Evolutionary conservation across 257 asterid species (phyloP).

Genomic region (Fraxinus americana): DNA sequence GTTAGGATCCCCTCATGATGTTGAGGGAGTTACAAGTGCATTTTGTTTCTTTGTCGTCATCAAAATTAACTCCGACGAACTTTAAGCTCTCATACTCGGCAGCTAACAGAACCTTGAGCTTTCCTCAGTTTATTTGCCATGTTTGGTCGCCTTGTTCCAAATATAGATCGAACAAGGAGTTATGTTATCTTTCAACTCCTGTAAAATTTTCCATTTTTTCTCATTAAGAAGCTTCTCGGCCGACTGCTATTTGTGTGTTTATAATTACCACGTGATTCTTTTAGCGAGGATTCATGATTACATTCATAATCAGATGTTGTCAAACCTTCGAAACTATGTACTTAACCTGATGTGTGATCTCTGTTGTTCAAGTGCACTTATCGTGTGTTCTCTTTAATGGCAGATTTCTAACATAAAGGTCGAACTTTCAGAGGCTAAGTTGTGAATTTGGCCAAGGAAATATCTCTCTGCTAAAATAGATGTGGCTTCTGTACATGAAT

Average conservation of each 20-base stretch:
- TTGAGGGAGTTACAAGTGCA: not conserved
- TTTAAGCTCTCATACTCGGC: not conserved
- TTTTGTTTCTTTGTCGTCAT: not conserved
- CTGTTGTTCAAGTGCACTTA: conserved; percentile 21
- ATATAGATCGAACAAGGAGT: not conserved
- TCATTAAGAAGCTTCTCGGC: conserved; percentile 7
- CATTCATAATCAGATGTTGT: not conserved
- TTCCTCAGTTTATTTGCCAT: not conserved
- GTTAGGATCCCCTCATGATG: not conserved
- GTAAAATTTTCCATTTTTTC: not conserved
- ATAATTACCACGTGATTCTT: not conserved
- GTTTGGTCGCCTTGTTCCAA: not conserved
- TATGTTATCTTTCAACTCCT: not conserved
- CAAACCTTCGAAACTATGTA: not conserved
- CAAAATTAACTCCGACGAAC: not conserved
- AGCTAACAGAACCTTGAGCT: not conserved
- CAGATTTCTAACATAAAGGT: conserved; percentile 7
- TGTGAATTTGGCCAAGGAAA: not conserved
- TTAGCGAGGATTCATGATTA: not conserved
- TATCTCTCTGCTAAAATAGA: not conserved
- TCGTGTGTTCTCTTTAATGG: conserved; percentile 1
- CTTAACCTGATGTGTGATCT: not conserved
- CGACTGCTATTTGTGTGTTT: not conserved
- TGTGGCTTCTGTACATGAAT: not conserved
- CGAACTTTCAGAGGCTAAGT: conserved; percentile 6